phyloP scores from a whole-genome alignment of 192 early-diverging fungal species.

The Umbelopsis vinacea region DNA sequence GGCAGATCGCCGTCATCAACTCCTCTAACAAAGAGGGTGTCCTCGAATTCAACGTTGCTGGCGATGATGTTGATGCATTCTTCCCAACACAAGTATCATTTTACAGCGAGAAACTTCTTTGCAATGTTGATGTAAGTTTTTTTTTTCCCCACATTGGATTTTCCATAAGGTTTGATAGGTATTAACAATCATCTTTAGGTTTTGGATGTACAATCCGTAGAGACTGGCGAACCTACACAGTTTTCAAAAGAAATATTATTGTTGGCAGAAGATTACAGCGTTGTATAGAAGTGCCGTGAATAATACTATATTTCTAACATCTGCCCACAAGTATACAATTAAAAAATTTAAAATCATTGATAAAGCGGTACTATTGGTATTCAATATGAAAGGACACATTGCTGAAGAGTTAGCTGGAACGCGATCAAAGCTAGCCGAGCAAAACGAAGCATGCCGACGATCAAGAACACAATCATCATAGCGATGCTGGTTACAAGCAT shows the following conservation, averaged over 20 bases:
- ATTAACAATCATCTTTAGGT: conserved; percentile 46
- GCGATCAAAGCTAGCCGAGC: conserved; percentile 31
- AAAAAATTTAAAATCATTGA: conserved; percentile 19
- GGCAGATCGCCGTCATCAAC: conserved; percentile 87
- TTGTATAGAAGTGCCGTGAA: conserved; percentile 62
- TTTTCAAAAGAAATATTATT: conserved; percentile 79
- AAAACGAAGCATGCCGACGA: neutral
- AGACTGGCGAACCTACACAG: conserved; percentile 60
- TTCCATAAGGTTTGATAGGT: neutral
- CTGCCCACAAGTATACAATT: conserved; percentile 15
- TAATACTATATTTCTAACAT: conserved; percentile 3
- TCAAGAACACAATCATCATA: conserved; percentile 14
- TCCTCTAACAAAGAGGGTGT: conserved; percentile 74
- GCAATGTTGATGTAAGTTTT: conserved; percentile 69
- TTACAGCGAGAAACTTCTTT: conserved; percentile 69
- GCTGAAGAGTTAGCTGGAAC: conserved; percentile 39
- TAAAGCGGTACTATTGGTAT: neutral
- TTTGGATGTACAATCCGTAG: conserved; percentile 51
- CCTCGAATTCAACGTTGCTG: conserved; percentile 82
- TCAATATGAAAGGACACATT: conserved; percentile 36
- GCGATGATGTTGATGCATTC: conserved; percentile 78
- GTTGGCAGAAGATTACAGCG: conserved; percentile 78
- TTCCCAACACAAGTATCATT: conserved; percentile 90
- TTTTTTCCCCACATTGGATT: neutral
- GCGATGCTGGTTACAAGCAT: conserved; percentile 24